Conservation (phyloP, 169 alveolate species). For the Eimeria tenella region DNA sequence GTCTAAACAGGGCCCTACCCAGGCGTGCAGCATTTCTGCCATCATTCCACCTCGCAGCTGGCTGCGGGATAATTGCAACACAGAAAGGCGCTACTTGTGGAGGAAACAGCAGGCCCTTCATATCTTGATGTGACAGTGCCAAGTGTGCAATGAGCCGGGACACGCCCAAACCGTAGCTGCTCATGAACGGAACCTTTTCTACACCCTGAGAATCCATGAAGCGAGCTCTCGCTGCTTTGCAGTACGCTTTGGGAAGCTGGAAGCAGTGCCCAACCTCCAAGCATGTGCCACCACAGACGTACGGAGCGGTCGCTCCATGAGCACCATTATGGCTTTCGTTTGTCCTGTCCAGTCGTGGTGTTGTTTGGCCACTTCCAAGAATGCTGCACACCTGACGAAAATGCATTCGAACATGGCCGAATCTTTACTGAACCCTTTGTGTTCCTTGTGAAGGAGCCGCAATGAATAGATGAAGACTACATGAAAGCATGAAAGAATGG, state of each 20-base stretch:
- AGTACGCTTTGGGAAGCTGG: conserved; percentile 44
- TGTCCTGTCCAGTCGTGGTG: background rate
- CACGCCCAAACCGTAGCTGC: conserved; percentile 57
- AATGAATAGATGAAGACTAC: background rate
- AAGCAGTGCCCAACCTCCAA: conserved; percentile 73
- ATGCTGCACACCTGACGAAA: conserved; percentile 27
- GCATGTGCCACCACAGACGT: background rate
- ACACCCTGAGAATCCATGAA: conserved; percentile 59
- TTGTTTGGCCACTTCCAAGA: conserved; percentile 28
- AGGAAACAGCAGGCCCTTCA: conserved; percentile 40
- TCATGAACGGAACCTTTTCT: conserved; percentile 19
- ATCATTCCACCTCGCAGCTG: conserved; percentile 57
- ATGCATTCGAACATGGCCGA: background rate
- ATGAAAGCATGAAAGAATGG: background rate
- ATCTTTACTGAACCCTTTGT: background rate
- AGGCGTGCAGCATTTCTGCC: conserved; percentile 33
- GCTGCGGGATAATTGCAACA: conserved; percentile 52
- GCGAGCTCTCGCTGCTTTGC: conserved; percentile 50
- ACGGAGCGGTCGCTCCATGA: background rate
- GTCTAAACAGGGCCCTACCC: conserved; percentile 28
- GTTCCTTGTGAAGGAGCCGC: background rate
- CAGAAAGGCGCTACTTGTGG: conserved; percentile 67
- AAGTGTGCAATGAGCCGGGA: conserved; percentile 61
- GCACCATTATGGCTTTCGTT: background rate
- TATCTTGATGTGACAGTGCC: conserved; percentile 42